Evolutionary conservation across 345 rosid genomes (phyloP).

Genomic region (Gossypium herbaceum): DNA sequence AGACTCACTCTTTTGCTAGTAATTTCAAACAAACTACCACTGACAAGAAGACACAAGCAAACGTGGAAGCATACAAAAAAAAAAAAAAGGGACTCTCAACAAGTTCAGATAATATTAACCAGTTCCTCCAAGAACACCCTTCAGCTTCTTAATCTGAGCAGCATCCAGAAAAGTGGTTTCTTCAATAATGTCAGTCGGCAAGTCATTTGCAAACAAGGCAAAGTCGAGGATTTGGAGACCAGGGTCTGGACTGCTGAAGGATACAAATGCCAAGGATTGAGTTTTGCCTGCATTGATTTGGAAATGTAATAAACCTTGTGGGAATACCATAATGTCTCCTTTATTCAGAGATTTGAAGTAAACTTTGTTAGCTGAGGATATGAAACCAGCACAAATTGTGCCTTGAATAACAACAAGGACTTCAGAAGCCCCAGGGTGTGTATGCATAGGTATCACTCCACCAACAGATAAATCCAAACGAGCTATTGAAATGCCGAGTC

Average conservation of each 20-base stretch:
- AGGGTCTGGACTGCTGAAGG: conserved; percentile 66
- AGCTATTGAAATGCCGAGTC: conserved; percentile 73
- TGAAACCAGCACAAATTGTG: conserved; percentile 68
- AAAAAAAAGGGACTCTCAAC: neutral
- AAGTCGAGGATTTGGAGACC: conserved; percentile 70
- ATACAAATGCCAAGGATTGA: conserved; percentile 47
- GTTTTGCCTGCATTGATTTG: conserved; percentile 52
- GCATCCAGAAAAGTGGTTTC: conserved; percentile 58
- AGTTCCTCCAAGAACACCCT: conserved; percentile 83
- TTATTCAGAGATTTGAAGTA: conserved; percentile 44
- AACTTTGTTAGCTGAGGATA: conserved; percentile 60
- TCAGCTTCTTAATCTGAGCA: conserved; percentile 75
- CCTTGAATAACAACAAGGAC: conserved; percentile 51
- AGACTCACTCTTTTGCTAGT: neutral
- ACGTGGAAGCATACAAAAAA: neutral
- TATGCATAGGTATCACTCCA: conserved; percentile 79
- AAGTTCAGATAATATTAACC: conserved; percentile 26
- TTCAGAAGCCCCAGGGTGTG: conserved; percentile 77
- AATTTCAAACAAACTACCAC: neutral
- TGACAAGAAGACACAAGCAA: neutral
- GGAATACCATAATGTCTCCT: conserved; percentile 76
- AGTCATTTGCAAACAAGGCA: conserved; percentile 59
- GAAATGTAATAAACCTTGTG: conserved; percentile 73
- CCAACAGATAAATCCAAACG: conserved; percentile 67
- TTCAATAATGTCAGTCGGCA: conserved; percentile 57